Conservation (phyloP, 2,329 filamentous ascomycete genomes). For the Lasiodiplodia citricola region DNA sequence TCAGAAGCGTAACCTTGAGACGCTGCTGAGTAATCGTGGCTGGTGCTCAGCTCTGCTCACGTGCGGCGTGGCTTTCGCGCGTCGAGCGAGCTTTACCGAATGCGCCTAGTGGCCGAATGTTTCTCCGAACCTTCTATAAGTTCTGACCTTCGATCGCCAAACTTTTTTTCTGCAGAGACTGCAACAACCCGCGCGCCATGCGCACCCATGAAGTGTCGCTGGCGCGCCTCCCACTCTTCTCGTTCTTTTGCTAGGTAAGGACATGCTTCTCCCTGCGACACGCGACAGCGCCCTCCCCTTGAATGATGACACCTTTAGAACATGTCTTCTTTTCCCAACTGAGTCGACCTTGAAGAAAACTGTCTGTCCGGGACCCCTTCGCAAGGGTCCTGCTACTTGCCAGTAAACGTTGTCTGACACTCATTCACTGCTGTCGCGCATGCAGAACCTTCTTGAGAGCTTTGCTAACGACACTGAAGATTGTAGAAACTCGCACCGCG, state of each 20-base stretch:
- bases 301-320: conserved; percentile 70
- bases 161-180: conserved; percentile 16
- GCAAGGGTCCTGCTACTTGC: conserved; percentile 76
- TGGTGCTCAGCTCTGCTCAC: neutral
- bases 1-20: neutral
- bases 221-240: neutral
- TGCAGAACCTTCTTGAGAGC: neutral
- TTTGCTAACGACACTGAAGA: conserved; percentile 8
- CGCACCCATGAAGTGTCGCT: conserved; percentile 6
- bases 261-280: neutral
- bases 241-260: neutral
- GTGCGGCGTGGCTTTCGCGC: neutral
- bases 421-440: conserved; percentile 13
- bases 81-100: neutral
- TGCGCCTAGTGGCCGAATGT: conserved; percentile 14
- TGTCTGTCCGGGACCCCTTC: conserved; percentile 66
- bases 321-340: conserved; percentile 79
- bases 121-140: conserved; percentile 24
- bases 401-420: conserved; percentile 78
- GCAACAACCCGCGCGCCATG: conserved; percentile 5
- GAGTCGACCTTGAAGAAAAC: conserved; percentile 81
- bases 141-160: conserved; percentile 6
- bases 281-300: conserved; percentile 29
- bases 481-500: neutral
- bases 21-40: conserved; percentile 5